Conservation (phyloP, 2,329 filamentous ascomycete species). For the Helicocarpus griseus region DNA sequence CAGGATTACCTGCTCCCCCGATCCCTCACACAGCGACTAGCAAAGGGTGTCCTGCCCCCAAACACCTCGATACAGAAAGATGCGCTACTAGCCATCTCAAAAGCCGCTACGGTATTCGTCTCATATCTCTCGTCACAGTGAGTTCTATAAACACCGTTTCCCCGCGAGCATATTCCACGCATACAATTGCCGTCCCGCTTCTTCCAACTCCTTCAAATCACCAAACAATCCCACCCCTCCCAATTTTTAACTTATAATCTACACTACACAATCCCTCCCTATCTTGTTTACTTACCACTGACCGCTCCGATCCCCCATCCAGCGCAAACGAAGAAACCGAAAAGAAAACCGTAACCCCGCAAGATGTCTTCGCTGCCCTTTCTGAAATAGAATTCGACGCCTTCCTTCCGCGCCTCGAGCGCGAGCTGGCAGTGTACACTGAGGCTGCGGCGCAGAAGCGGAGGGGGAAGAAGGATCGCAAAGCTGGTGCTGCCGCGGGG, state of each 20-base stretch:
- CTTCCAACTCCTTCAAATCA: too few species aligned
- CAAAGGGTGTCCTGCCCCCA: conserved; percentile 53
- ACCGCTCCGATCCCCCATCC: conserved; percentile 5
- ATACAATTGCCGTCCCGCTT: too few species aligned
- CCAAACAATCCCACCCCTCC: not conserved
- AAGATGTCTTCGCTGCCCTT: conserved; percentile 52
- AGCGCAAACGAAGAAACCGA: conserved; percentile 53
- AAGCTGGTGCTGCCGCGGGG: conserved; percentile 33
- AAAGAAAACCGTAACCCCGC: conserved; percentile 53
- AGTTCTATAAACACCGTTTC: too few species aligned
- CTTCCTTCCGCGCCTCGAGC: conserved; percentile 49
- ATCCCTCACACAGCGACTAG: conserved; percentile 51
- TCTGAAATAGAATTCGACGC: conserved; percentile 51
- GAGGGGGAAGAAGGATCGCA: conserved; percentile 31
- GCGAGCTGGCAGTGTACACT: conserved; percentile 44
- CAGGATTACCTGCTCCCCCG: conserved; percentile 55
- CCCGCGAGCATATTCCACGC: too few species aligned
- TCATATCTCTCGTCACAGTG: conserved; percentile 54
- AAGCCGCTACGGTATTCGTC: conserved; percentile 58
- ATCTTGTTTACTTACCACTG: conserved; percentile 6
- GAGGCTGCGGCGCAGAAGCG: conserved; percentile 28
- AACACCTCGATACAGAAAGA: conserved; percentile 59
- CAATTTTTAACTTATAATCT: too few species aligned
- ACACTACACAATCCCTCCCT: too few species aligned
- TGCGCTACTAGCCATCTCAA: conserved; percentile 53